Evolutionary conservation across 139 green algal species (phyloP), one percentile per base, ranked within the genome.

Genomic region (Tetradesmus lagerheimii): DNA sequence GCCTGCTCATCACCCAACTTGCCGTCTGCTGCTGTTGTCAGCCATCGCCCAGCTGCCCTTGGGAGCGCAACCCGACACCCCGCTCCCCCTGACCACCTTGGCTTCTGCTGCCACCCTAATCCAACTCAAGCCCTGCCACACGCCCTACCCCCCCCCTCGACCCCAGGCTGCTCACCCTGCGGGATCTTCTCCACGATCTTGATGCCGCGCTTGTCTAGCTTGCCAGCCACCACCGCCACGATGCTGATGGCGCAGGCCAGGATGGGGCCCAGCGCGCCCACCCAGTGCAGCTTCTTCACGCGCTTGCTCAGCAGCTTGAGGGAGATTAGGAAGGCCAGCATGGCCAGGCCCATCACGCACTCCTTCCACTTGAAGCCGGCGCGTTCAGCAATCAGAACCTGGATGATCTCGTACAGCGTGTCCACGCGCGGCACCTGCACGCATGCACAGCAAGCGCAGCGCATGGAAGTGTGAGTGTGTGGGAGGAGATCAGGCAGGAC

Each of bases 331-430:
- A 93, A 89, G 0, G 88, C 4, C n/a, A 95, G 82, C 83, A 93
- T 90, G 29, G 38, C 78, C 34, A 76, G 41, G 75, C 93, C 91
- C 93, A 95, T 95, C 76, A 93, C 90, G 83, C 91, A 93, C 88
- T 95, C 93, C 83, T 92, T 67, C 91, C 91, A 95, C 86, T 94
- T 89, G 83, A 94, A 90, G 80, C 91, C 90, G 38, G 62, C 67
- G 0, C 90, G 75, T 35, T 84, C 82, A 0, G 84, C 75, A 20
- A 92, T 87, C 27, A 94, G 90, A 37, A 83, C 76, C 4, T 86
- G 29, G 5, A 93, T 80, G 35, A 85, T 88, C 64, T 94, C 81
- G 2, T 94, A 84, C 16, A 94, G 71, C 4, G 87, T 86, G 37
- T 93, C 82, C 2, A 37, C 39, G 39, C 87, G 89, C 2, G 87